Evolutionary conservation across 192 early-diverging fungal species (phyloP).

Genomic region (Backusella luteola): DNA sequence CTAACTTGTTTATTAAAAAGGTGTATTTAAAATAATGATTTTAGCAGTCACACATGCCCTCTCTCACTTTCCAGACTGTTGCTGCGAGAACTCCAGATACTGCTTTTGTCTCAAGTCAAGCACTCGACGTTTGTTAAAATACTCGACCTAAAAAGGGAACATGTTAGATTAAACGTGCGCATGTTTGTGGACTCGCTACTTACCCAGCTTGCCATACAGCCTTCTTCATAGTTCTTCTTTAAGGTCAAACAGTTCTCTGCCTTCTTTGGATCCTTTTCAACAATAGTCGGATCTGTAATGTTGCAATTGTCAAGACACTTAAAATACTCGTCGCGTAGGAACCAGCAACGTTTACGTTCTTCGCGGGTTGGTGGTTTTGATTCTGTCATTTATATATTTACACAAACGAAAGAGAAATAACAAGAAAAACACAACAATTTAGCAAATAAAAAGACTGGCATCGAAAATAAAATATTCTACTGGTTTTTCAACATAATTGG

Average conservation of each 20-base stretch:
- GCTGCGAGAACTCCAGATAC: constrained; percentile 40
- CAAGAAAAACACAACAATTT: not conserved
- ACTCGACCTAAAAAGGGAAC: constrained; percentile 41
- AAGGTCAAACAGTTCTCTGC: constrained; percentile 46
- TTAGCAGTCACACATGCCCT: not conserved
- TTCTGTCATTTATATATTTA: not conserved
- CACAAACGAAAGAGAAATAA: not conserved
- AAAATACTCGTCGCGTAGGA: constrained; percentile 76
- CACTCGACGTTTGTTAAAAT: constrained; percentile 57
- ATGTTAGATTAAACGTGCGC: too few relatives aligned
- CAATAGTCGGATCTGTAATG: constrained; percentile 56
- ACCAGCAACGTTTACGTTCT: constrained; percentile 76
- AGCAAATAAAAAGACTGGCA: not conserved
- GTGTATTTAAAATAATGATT: not conserved
- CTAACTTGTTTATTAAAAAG: not conserved
- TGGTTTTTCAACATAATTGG: too few relatives aligned
- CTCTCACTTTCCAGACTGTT: constrained; percentile 28
- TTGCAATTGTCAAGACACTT: constrained; percentile 67
- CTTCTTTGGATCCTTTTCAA: constrained; percentile 39
- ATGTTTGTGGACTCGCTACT: not conserved
- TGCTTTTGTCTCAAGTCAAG: constrained; percentile 48
- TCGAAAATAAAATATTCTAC: not conserved
- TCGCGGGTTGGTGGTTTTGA: constrained; percentile 56
- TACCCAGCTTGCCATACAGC: constrained; percentile 76
- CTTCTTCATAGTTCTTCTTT: constrained; percentile 57